Base-by-base conservation (phyloP, 345 rosid species). In the Ceriops tagal region DNA sequence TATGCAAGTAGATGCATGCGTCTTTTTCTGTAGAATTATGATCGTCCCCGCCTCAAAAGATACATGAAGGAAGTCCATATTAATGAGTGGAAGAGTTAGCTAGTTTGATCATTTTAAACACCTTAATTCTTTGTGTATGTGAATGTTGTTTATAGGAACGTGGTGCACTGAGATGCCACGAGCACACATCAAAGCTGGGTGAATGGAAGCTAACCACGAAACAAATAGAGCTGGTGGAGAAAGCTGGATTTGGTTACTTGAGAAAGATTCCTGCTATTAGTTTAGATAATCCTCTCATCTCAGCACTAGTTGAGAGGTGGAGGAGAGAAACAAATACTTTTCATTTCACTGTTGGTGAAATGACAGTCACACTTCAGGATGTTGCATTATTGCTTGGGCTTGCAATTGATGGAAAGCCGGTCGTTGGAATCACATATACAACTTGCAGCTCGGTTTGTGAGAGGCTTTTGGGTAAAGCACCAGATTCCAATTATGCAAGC, bases 91-190 rank as follows among this genome's bases (percentile, higher is more conserved):
- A 55, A 21, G 20, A 3, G 1, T 3, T 53, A 15, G 22, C n/a
- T 47, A 19, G 49, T 64, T 47, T 47, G 7, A 15, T 27, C 15
- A 26, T 27, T 55, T 26, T 26, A 64, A n/a, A 39, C 28, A 8
- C 21, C 13, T 9, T 43, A 55, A 26, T 43, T 6, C 13, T 60
- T 59, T 7, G 1, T 30, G 5, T 31, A 8, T 13, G 6, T 39
- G 31, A 30, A 43, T 5, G 32, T 39, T 30, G n/a, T 31, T 13
- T 70, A 43, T 15, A 93, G 97, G 98, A 93, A 78, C 88, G 98
- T 26, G 97, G 96, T 73, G 98, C 93, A 7, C 92, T 93, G 67
- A 85, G 98, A 83, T 93, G 98, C 83, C 98, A 91, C 65, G 98
- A 93, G 78, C 98, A 93, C 67, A 93, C 98, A 10, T 93, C 97